phyloP scores from a whole-genome alignment of 257 asterid species.

The Solanum paucissectum region DNA sequence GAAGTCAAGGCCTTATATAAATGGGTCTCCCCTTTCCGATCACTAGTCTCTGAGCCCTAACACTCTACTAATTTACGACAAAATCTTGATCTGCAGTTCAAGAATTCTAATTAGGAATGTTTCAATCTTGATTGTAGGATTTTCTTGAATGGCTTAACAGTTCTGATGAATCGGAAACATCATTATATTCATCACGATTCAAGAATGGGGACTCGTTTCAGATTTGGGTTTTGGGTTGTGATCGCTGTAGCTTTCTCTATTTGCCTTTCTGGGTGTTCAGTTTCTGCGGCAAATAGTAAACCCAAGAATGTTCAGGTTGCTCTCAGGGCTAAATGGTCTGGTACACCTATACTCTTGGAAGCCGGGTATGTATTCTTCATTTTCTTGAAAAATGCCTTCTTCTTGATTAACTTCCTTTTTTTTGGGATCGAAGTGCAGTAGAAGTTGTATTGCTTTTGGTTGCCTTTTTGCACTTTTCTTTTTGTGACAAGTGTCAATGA shows the following conservation, averaged over 20 bases:
- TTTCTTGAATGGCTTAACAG: slow-evolving; percentile 15
- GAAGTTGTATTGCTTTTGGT: not conserved
- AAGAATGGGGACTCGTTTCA: slow-evolving; percentile 42
- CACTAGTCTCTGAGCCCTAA: not conserved
- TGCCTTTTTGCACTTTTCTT: not conserved
- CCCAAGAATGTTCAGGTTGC: slow-evolving; percentile 98
- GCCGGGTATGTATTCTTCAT: slow-evolving; percentile 59
- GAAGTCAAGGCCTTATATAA: not conserved
- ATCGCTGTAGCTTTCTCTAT: slow-evolving; percentile 24
- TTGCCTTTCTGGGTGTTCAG: slow-evolving; percentile 27
- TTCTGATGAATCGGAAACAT: slow-evolving; percentile 16
- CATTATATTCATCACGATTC: slow-evolving; percentile 10
- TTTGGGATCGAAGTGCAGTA: not conserved
- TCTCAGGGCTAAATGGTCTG: slow-evolving; percentile 95
- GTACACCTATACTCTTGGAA: slow-evolving; percentile 81
- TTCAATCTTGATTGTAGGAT: slow-evolving; percentile 2
- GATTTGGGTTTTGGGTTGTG: slow-evolving; percentile 55
- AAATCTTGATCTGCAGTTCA: not conserved
- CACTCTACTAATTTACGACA: not conserved
- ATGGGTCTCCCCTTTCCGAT: not conserved
- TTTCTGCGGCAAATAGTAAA: slow-evolving; percentile 42
- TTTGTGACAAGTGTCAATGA: not conserved
- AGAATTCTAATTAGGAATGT: not conserved
- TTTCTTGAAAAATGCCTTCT: not conserved
- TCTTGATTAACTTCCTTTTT: not conserved